These are phyloP conservation scores for Penicillium silybi DNA, from an alignment of 495 filamentous ascomycete genomes.

Conservation along the genomic window DNA sequence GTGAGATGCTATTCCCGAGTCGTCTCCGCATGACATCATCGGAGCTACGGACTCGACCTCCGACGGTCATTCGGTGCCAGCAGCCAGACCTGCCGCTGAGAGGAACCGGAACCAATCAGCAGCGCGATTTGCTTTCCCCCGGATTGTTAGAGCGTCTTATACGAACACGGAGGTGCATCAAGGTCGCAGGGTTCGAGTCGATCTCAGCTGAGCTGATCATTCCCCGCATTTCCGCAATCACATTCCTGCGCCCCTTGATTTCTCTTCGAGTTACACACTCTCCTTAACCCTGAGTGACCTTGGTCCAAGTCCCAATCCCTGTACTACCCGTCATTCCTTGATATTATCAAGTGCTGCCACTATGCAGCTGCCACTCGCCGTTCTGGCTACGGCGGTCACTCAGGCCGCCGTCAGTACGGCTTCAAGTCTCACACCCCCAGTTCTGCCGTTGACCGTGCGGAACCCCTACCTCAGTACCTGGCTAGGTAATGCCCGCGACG, in stretches of 20 bases:
- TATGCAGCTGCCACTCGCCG: slow-evolving; percentile 36
- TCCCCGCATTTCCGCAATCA: slow-evolving; percentile 23
- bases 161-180: neutral
- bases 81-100: neutral
- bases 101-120: neutral
- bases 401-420: slow-evolving; percentile 38
- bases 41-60: neutral
- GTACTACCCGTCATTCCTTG: neutral
- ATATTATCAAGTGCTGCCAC: slow-evolving; percentile 5
- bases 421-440: slow-evolving; percentile 64
- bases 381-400: slow-evolving; percentile 30
- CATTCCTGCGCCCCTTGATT: slow-evolving; percentile 10
- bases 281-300: slow-evolving; percentile 1
- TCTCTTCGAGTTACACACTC: slow-evolving; percentile 7
- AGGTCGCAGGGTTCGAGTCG: neutral
- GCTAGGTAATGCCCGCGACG: slow-evolving; percentile 71
- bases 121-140: neutral
- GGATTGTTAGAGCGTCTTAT: neutral
- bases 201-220: slow-evolving; percentile 5
- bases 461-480: slow-evolving; percentile 92
- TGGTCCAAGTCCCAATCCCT: neutral
- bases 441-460: slow-evolving; percentile 82
- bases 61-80: neutral
- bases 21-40: slow-evolving; percentile 29
- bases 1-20: neutral